phyloP scores from a whole-genome alignment of 2,329 filamentous ascomycete species.

The Sporothrix schenckii region DNA sequence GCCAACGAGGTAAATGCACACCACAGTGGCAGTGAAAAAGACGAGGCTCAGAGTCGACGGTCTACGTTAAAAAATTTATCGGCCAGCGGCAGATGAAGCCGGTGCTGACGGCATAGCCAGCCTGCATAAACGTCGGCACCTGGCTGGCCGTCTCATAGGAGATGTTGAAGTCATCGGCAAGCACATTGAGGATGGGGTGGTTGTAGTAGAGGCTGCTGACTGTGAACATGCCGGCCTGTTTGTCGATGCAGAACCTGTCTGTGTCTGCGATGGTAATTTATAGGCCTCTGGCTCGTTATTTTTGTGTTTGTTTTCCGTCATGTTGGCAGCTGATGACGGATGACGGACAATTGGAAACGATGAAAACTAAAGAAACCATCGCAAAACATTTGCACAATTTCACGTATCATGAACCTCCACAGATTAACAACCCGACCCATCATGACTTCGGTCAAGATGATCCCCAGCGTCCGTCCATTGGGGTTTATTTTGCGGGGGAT shows the following conservation, averaged over 20 bases:
- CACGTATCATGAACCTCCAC: neutral
- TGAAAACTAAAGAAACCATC: neutral
- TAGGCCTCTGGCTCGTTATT: constrained; percentile 1
- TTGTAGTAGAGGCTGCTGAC: constrained; percentile 79
- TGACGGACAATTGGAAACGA: neutral
- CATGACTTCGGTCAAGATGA: neutral
- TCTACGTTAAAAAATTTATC: constrained; percentile 65
- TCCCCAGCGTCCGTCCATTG: neutral
- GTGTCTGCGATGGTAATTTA: neutral
- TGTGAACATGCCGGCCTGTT: constrained; percentile 49
- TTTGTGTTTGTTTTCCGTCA: neutral
- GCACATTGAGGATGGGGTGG: constrained; percentile 68
- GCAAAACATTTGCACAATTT: neutral
- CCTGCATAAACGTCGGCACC: constrained; percentile 73
- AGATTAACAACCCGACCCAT: neutral
- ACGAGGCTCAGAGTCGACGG: constrained; percentile 68
- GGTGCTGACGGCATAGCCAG: constrained; percentile 72
- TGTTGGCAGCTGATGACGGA: neutral
- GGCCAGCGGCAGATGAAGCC: constrained; percentile 72
- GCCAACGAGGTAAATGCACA: constrained; percentile 50
- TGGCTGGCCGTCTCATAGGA: constrained; percentile 64
- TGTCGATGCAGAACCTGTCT: neutral
- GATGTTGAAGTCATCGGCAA: constrained; percentile 69
- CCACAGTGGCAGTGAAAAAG: constrained; percentile 62
- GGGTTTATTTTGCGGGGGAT: constrained; percentile 10